phyloP scores from a whole-genome alignment of 306 rosid species.

The Crotalaria pallida region DNA sequence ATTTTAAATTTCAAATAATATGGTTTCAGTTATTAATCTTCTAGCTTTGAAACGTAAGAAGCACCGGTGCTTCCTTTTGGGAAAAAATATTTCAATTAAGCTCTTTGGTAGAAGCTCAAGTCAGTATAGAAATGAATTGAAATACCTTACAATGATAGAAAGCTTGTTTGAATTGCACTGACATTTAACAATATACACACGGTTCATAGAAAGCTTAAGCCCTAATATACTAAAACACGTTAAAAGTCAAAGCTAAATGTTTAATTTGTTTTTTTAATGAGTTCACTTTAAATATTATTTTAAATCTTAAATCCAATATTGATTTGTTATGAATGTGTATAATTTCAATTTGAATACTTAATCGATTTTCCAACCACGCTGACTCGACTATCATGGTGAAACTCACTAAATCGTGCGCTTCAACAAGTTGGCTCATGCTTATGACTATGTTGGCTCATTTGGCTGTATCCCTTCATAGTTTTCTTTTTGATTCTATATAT shows the following conservation, averaged over 20 bases:
- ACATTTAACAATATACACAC: not conserved
- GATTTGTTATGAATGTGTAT: not conserved
- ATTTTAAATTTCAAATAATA: constrained; percentile 6
- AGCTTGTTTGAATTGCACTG: not conserved
- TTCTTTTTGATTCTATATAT: not conserved
- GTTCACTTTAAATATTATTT: not conserved
- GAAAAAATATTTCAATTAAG: not conserved
- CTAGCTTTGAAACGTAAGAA: not conserved
- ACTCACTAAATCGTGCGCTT: too few relatives aligned
- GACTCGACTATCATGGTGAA: too few relatives aligned
- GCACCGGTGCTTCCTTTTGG: not conserved
- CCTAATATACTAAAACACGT: not conserved
- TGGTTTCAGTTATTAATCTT: not conserved
- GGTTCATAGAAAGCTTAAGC: not conserved
- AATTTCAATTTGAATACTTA: not conserved
- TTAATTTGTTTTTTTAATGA: not conserved
- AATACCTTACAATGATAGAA: not conserved
- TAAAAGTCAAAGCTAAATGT: not conserved
- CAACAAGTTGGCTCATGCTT: too few relatives aligned
- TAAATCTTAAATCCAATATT: not conserved
- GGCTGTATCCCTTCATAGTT: not conserved
- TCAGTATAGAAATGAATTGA: not conserved
- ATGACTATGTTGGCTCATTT: too few relatives aligned
- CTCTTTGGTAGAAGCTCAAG: not conserved
- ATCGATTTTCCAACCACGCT: too few relatives aligned